Evolutionary conservation across 177 flowering plant genomes (phyloP).

Genomic region (Vitis hybrid): DNA sequence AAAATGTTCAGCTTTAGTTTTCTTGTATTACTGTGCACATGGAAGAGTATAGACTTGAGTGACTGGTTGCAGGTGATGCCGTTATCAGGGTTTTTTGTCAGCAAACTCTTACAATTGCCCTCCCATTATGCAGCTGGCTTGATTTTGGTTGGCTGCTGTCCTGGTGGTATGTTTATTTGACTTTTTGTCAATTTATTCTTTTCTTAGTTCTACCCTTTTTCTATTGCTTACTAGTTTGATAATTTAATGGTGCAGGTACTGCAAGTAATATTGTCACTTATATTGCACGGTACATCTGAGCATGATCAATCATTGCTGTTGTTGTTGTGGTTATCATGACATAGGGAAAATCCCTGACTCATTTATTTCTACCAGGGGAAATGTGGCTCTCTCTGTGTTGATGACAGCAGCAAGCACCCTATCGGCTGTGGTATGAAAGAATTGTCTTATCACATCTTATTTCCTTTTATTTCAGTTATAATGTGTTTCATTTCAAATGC

Average conservation of each 20-base stretch:
- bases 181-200: neutral
- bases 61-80: slow-evolving; percentile 78
- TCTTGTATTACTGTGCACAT: too few species aligned
- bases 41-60: neutral
- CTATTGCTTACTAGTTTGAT: neutral
- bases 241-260: slow-evolving; percentile 58
- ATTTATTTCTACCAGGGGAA: slow-evolving; percentile 55
- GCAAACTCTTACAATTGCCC: slow-evolving; percentile 79
- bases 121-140: slow-evolving; percentile 92
- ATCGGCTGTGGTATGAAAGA: slow-evolving; percentile 59
- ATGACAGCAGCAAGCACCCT: slow-evolving; percentile 95
- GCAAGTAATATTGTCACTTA: slow-evolving; percentile 94
- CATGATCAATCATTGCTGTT: neutral
- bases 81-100: slow-evolving; percentile 70
- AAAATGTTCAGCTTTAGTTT: too few species aligned
- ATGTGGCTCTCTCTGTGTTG: slow-evolving; percentile 90
- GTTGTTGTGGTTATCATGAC: neutral
- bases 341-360: slow-evolving; percentile 9
- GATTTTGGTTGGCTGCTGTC: slow-evolving; percentile 90
- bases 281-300: slow-evolving; percentile 66
- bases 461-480: neutral
- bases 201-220: neutral
- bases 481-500: too few species aligned
- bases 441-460: slow-evolving; percentile 1
- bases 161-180: slow-evolving; percentile 61